phyloP scores from a whole-genome alignment of 2,329 filamentous ascomycete genomes.

The Diaporthe citriasiana region DNA sequence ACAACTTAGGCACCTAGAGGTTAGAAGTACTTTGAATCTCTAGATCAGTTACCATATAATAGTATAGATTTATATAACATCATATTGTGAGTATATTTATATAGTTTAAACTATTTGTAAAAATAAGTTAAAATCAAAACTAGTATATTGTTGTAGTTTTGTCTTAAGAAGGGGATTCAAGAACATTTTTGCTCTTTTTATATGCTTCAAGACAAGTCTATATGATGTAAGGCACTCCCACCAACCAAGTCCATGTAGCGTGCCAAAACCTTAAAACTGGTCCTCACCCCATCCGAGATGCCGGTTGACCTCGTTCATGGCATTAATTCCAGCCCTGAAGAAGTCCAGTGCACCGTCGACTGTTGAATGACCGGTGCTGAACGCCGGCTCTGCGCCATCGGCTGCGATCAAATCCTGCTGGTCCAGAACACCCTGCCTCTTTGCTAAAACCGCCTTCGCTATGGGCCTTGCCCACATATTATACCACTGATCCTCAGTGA shows the following conservation, averaged over 20 bases:
- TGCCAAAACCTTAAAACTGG: conserved; percentile 9
- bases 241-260: too few species aligned
- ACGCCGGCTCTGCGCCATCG: conserved; percentile 55
- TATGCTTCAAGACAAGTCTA: too few species aligned
- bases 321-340: conserved; percentile 63
- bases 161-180: too few species aligned
- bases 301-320: conserved; percentile 66
- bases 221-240: not conserved
- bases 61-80: too few species aligned
- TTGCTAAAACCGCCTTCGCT: conserved; percentile 69
- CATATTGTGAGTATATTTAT: too few species aligned
- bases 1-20: too few species aligned
- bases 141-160: too few species aligned
- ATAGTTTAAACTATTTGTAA: too few species aligned
- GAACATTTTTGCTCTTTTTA: too few species aligned
- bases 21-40: too few species aligned
- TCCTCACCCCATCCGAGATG: conserved; percentile 67
- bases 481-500: conserved; percentile 73
- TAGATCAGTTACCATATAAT: too few species aligned
- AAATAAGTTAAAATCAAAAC: too few species aligned
- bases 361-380: conserved; percentile 55
- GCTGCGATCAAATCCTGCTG: conserved; percentile 67
- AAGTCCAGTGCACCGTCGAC: conserved; percentile 59
- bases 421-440: conserved; percentile 68
- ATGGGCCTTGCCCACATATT: conserved; percentile 74